Evolutionary conservation across 2,329 filamentous ascomycete genomes (phyloP).

Genomic region (Akanthomyces dipterigenus): DNA sequence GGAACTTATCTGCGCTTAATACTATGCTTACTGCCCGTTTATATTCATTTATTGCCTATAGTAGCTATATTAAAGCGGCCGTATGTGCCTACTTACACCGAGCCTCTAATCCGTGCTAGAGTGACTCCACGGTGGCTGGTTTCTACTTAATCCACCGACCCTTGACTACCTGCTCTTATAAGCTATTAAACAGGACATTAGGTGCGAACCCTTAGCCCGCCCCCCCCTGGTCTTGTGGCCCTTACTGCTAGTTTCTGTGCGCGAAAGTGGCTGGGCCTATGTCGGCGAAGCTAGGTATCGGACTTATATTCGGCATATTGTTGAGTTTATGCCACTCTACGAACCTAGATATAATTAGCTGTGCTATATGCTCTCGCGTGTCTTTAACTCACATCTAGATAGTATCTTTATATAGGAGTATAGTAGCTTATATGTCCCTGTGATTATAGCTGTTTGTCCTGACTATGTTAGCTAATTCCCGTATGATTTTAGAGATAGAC

Average conservation of each 20-base stretch:
- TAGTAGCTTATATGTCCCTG: no score
- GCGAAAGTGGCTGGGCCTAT: background rate
- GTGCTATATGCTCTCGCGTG: background rate
- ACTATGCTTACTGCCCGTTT: no score
- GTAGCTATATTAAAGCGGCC: no score
- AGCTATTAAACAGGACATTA: background rate
- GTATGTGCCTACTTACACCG: no score
- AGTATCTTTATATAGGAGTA: no score
- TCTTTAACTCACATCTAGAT: background rate
- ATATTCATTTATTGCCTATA: no score
- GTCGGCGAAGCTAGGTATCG: background rate
- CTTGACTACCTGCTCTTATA: background rate
- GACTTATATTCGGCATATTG: background rate
- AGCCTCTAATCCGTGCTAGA: no score
- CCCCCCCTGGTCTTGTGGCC: background rate
- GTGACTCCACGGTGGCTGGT: background rate
- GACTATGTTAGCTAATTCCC: no score
- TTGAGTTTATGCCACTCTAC: background rate
- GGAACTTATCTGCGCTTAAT: no score
- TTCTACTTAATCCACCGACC: background rate
- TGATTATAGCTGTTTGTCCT: no score
- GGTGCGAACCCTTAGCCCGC: background rate
- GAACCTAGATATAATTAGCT: background rate
- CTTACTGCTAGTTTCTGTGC: background rate
- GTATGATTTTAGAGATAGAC: no score